A percentile compares a stretch with the other conserved stretches of the same genome.
These are phyloP conservation scores for Fusarium sp. DNA, from an alignment of 2,329 filamentous ascomycete genomes.

Conservation along the genomic window DNA sequence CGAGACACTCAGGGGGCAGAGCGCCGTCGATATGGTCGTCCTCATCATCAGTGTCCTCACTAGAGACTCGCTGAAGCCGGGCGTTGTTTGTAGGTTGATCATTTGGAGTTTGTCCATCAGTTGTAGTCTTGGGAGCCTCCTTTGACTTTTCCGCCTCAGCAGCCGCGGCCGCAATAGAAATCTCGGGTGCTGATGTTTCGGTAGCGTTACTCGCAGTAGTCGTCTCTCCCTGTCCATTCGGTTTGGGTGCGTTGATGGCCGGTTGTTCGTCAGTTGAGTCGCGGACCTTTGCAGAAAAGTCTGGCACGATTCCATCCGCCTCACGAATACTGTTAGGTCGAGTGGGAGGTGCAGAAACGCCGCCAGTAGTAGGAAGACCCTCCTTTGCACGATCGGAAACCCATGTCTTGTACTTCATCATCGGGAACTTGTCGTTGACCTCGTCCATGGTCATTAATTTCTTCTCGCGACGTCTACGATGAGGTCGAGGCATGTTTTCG, in stretches of 20 bases:
- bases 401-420: slow-evolving; percentile 97
- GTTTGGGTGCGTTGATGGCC: slow-evolving; percentile 39
- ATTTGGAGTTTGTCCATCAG: slow-evolving; percentile 43
- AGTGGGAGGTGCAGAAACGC: slow-evolving; percentile 80
- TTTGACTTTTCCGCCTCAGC: slow-evolving; percentile 41
- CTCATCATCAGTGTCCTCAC: slow-evolving; percentile 71
- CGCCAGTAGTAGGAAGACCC: slow-evolving; percentile 85
- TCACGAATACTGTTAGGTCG: slow-evolving; percentile 79
- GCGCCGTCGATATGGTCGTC: slow-evolving; percentile 86
- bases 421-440: slow-evolving; percentile 95
- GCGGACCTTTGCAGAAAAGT: slow-evolving; percentile 58
- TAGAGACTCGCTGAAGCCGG: slow-evolving; percentile 55
- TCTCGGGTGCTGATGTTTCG: slow-evolving; percentile 32
- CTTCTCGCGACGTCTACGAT: slow-evolving; percentile 91
- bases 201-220: slow-evolving; percentile 16
- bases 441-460: slow-evolving; percentile 99
- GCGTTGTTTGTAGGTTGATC: slow-evolving; percentile 39
- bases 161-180: slow-evolving; percentile 27
- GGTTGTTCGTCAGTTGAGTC: slow-evolving; percentile 57
- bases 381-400: slow-evolving; percentile 83
- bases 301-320: slow-evolving; percentile 66
- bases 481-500: slow-evolving; percentile 83
- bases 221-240: slow-evolving; percentile 34
- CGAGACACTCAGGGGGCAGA: slow-evolving; percentile 81
- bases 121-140: slow-evolving; percentile 21